Evolutionary conservation across 139 green algal species (phyloP).

Genomic region (Volvox africanus): DNA sequence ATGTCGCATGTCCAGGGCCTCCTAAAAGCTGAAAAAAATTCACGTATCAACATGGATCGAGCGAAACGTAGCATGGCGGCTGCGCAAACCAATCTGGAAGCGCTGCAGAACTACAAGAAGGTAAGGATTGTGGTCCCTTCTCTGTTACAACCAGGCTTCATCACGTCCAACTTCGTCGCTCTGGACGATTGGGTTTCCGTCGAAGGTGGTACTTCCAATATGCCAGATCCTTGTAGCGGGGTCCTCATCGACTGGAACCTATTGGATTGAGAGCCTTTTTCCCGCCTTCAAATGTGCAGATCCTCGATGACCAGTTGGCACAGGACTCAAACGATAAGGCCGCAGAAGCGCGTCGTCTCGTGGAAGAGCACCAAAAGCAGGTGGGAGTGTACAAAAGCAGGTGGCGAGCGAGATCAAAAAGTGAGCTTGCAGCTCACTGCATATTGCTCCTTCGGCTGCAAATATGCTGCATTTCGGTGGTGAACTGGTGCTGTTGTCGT

Average conservation of each 20-base stretch:
- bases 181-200: too few relatives aligned
- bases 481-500: too few relatives aligned
- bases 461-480: too few relatives aligned
- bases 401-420: too few relatives aligned
- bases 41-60: neutral
- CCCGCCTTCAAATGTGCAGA: neutral
- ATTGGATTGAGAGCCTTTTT: too few relatives aligned
- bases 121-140: neutral
- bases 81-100: conserved; percentile 3
- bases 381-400: neutral
- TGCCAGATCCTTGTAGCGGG: too few relatives aligned
- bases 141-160: too few relatives aligned
- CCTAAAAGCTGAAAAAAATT: neutral
- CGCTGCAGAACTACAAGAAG: conserved; percentile 14
- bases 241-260: too few relatives aligned
- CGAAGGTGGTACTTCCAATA: too few relatives aligned
- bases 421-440: too few relatives aligned
- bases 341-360: conserved; percentile 2
- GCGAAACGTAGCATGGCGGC: neutral
- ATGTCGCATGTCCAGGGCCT: neutral
- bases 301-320: neutral
- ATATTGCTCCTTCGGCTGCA: too few relatives aligned
- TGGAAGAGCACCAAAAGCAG: conserved; percentile 40
- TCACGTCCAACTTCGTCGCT: too few relatives aligned
- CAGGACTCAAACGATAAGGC: neutral